Percentiles rank a stretch among this genome's conserved stretches.
Evolutionary conservation across 192 early-diverging fungal species (phyloP).

Genomic region (Coemansia sp.): DNA sequence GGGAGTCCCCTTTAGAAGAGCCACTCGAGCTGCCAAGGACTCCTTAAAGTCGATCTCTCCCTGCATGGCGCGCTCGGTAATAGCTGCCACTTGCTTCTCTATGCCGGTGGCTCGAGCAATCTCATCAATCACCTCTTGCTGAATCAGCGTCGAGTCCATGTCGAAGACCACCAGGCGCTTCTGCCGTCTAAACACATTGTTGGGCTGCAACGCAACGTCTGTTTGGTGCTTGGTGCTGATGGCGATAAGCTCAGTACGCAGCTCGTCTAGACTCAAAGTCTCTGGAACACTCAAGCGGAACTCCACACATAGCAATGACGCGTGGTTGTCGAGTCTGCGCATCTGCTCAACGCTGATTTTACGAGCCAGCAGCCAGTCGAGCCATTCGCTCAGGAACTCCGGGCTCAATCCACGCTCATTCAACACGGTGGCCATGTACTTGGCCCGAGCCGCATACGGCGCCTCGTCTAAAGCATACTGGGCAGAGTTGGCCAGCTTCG

Average conservation of each 20-base stretch:
- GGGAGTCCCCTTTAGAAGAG: constrained; percentile 83
- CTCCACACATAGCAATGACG: constrained; percentile 74
- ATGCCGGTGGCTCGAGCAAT: constrained; percentile 91
- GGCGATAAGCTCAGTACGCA: constrained; percentile 70
- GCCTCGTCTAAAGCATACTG: constrained; percentile 65
- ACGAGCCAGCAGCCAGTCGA: constrained; percentile 66
- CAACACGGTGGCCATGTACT: constrained; percentile 84
- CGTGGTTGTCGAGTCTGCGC: constrained; percentile 67
- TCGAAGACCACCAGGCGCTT: constrained; percentile 98
- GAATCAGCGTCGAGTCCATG: constrained; percentile 98
- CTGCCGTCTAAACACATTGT: constrained; percentile 82
- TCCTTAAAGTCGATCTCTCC: constrained; percentile 98
- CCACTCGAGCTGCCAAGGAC: constrained; percentile 82
- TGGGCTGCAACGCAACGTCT: constrained; percentile 84
- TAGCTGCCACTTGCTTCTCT: constrained; percentile 83
- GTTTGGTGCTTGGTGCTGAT: constrained; percentile 67
- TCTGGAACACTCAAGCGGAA: constrained; percentile 79
- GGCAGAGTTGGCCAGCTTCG: constrained; percentile 53
- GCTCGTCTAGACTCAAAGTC: constrained; percentile 60
- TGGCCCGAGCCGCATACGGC: constrained; percentile 77
- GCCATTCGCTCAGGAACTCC: constrained; percentile 79
- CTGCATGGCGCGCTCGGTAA: constrained; percentile 96
- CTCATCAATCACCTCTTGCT: constrained; percentile 99
- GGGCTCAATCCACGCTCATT: constrained; percentile 78
- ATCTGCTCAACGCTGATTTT: constrained; percentile 87